Percentiles rank a stretch among this genome's conserved stretches.
Conservation (phyloP, 2,329 filamentous ascomycete genomes). For the Didymella arachidicola region DNA sequence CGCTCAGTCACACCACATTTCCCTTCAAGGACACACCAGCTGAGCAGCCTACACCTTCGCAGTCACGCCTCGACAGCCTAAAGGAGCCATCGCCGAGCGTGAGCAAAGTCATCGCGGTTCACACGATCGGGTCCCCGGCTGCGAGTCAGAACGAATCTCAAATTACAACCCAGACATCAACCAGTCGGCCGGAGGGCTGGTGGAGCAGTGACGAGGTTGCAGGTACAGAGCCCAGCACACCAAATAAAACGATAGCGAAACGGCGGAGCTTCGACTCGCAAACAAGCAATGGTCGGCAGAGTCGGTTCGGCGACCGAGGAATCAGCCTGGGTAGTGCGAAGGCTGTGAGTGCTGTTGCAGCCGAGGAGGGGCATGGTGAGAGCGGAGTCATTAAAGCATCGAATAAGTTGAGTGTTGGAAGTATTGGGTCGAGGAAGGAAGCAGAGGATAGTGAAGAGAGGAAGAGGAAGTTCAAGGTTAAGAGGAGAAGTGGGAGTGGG, state of each 20-base stretch:
- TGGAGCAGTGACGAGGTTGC: constrained; percentile 51
- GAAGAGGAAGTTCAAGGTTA: constrained; percentile 10
- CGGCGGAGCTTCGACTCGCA: constrained; percentile 40
- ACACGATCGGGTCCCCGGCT: constrained; percentile 30
- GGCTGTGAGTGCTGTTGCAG: constrained; percentile 43
- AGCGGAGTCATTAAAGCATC: constrained; percentile 15
- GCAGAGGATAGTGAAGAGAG: constrained; percentile 16
- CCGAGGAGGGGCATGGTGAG: constrained; percentile 35
- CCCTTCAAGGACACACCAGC: constrained; percentile 25
- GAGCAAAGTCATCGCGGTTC: constrained; percentile 21
- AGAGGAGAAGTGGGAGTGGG: constrained; percentile 20
- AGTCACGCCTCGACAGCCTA: background rate
- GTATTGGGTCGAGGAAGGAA: constrained; percentile 19
- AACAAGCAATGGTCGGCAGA: constrained; percentile 32
- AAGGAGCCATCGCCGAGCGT: background rate
- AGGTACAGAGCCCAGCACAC: constrained; percentile 39
- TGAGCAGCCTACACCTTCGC: background rate
- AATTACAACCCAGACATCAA: constrained; percentile 40
- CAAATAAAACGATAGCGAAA: constrained; percentile 19
- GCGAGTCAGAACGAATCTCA: constrained; percentile 30
- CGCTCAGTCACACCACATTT: constrained; percentile 20
- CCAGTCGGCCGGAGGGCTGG: constrained; percentile 49
- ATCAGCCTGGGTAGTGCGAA: constrained; percentile 45
- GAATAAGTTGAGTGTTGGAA: constrained; percentile 7
- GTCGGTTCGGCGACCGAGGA: constrained; percentile 42